These are phyloP conservation scores for Tulasnella sp. DNA, from an alignment of 768 basidiomycete genomes.

Conservation along the genomic window DNA sequence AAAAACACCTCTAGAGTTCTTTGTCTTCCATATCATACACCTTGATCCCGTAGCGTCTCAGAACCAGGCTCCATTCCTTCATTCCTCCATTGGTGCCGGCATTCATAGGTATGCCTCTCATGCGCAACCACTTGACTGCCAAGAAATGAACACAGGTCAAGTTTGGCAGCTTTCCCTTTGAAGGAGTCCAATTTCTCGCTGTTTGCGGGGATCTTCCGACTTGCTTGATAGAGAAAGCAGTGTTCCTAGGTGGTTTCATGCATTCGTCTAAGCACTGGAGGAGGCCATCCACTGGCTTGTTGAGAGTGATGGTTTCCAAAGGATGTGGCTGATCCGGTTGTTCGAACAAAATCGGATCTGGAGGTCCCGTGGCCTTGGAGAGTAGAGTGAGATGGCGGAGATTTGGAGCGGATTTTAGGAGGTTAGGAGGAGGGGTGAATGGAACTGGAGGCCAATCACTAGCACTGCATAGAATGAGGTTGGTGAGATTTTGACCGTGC, in stretches of 20 bases:
- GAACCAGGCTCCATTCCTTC: constrained; percentile 5
- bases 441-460: constrained; percentile 17
- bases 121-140: constrained; percentile 4
- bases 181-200: not conserved
- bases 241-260: not conserved
- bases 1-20: constrained; percentile 7
- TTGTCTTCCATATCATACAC: constrained; percentile 11
- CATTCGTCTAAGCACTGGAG: not conserved
- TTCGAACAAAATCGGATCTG: not conserved
- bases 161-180: not conserved
- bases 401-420: constrained; percentile 2
- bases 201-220: too few species aligned
- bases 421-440: constrained; percentile 6
- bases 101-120: constrained; percentile 8
- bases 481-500: constrained; percentile 14
- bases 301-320: not conserved
- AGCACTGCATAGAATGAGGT: constrained; percentile 6
- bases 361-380: not conserved
- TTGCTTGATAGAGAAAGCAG: not conserved
- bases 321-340: constrained; percentile 8
- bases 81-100: constrained; percentile 13
- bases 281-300: constrained; percentile 2
- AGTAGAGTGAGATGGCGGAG: not conserved
- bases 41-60: constrained; percentile 9
- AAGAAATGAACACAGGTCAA: not conserved